Base-by-base conservation (phyloP, 2,329 filamentous ascomycete species). In the Lachnellula cervina region DNA sequence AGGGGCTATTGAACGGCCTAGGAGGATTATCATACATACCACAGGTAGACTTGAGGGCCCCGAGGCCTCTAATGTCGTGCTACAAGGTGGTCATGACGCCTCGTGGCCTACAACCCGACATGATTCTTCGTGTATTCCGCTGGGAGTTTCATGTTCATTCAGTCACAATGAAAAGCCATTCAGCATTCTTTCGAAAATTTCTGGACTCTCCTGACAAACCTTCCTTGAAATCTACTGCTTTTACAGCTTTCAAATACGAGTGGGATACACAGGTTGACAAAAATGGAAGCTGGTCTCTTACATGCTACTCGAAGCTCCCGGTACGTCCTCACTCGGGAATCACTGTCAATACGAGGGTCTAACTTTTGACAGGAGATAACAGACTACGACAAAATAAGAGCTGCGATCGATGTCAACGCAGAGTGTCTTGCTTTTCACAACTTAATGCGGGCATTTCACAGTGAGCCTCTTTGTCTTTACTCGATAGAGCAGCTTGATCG, bases 191-290 rank as follows among this genome's bases (percentile, higher is more conserved):
- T 38, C 35, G 28, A 9, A 38, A 37, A 19, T 55, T 49, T 11
- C 43, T 55, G 6, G 53, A 55, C 14, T 50, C 54, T 7, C 44
- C 49, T 5, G 49, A 56, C 21, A 51, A 55, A 42, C 9, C 25
- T 5, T 3, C 19, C n/a, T 4, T 16, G 5, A 19, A 19, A 13
- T 8, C 32, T 45, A 4, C n/a, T 6, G n/a, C 6, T n/a, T 32
- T n/a, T n/a, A 13, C 17, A 3, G 14, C 5, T 14, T 50, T 55
- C 38, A 49, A 25, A 7, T 55, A 55, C 28, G 23, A 21, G 32
- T 55, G 52, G 52, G 34, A 50, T 11, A 50, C 48, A n/a, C 8
- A 38, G 2, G 35, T 52, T 42, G 54, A 47, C 4, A 21, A 40
- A 2, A 46, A 56, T 34, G 43, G 43, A 32, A 44, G 7, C 23